Base-by-base conservation (phyloP, 176 grass and related monocot genomes). In the Phragmites australis region DNA sequence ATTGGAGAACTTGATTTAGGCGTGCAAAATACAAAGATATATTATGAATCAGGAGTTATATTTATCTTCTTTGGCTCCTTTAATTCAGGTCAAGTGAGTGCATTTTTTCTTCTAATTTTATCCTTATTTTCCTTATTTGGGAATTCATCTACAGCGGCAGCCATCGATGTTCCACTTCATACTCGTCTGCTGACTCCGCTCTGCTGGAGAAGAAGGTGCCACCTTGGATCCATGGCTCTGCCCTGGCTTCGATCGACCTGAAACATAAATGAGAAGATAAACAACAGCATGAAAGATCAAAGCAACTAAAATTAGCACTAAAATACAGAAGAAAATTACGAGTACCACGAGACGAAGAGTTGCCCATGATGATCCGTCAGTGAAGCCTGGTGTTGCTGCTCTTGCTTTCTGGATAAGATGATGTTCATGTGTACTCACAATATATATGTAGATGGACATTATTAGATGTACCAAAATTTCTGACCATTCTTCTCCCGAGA, bases 131-230 rank as follows among this genome's bases (percentile, higher is more conserved):
- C 34, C 34, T 37, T 37, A 37, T 37, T 37, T 37, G 34, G 34
- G 34, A 37, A 37, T 37, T 37, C 34, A 37, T 37, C 34, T 37
- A 37, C 34, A 37, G 34, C 34, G 34, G 34, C 34, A 88, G 0
- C 86, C 86, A 88, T 88, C 65, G 12, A 83, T 88, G 74, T 46
- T 88, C 86, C 80, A 88, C 30, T 83, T 88, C n/a, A 78, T 78
- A 16, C 56, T 83, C 6, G 10, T 68, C 55, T 76, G 74, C 22
- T 76, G 39, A 55, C 14, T 45, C 40, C 47, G 21, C 12, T 29
- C 45, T 17, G 12, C 34, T 53, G 53, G 12, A 45, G 48, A 45
- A 46, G 81, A 34, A 42, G 39, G 25, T 63, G 45, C 11, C 40
- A 63, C 26, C 68, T 78, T 71, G 44, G 46, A 79, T 64, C 57